Evolutionary conservation across 352 stramenopile species (phyloP).

Genomic region (Phytopythium ostracodes): DNA sequence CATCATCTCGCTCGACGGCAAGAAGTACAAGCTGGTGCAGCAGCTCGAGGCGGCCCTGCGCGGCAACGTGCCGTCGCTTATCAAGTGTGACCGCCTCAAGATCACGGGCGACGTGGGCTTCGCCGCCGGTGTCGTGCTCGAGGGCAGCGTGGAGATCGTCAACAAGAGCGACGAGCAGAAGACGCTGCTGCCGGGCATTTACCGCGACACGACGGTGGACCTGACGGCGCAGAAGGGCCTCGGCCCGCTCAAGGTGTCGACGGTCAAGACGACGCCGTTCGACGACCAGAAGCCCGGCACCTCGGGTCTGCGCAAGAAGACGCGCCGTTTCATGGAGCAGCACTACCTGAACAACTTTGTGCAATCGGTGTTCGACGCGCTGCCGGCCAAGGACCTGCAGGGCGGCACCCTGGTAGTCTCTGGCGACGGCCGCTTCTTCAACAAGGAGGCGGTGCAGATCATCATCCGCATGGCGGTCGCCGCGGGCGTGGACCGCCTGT

Average conservation of each 20-base stretch:
- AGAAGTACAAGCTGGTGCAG: slow-evolving; percentile 98
- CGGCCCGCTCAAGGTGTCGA: slow-evolving; percentile 82
- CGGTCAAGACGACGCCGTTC: slow-evolving; percentile 90
- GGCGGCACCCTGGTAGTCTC: slow-evolving; percentile 96
- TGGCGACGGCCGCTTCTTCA: slow-evolving; percentile 92
- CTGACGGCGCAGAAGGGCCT: slow-evolving; percentile 92
- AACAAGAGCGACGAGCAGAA: slow-evolving; percentile 97
- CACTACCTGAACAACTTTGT: slow-evolving; percentile 99
- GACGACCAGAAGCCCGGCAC: slow-evolving; percentile 96
- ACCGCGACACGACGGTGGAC: slow-evolving; percentile 95
- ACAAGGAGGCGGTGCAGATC: slow-evolving; percentile 94
- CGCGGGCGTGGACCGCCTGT: slow-evolving; percentile 95
- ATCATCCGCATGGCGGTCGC: slow-evolving; percentile 97
- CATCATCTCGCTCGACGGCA: slow-evolving; percentile 93
- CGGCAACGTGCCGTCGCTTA: slow-evolving; percentile 93
- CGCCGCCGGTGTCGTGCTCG: slow-evolving; percentile 88
- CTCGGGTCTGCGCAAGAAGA: slow-evolving; percentile 98
- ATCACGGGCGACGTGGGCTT: slow-evolving; percentile 95
- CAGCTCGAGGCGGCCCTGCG: slow-evolving; percentile 93
- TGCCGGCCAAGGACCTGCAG: slow-evolving; percentile 91
- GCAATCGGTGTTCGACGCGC: slow-evolving; percentile 93
- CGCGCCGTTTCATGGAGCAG: slow-evolving; percentile 96
- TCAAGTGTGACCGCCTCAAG: slow-evolving; percentile 94
- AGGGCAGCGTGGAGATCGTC: slow-evolving; percentile 90
- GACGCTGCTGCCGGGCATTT: slow-evolving; percentile 89